A percentile compares a stretch with the other conserved stretches of the same genome.
phyloP scores from a whole-genome alignment of 2,329 filamentous ascomycete species.

The Trichoderma pleuroti region DNA sequence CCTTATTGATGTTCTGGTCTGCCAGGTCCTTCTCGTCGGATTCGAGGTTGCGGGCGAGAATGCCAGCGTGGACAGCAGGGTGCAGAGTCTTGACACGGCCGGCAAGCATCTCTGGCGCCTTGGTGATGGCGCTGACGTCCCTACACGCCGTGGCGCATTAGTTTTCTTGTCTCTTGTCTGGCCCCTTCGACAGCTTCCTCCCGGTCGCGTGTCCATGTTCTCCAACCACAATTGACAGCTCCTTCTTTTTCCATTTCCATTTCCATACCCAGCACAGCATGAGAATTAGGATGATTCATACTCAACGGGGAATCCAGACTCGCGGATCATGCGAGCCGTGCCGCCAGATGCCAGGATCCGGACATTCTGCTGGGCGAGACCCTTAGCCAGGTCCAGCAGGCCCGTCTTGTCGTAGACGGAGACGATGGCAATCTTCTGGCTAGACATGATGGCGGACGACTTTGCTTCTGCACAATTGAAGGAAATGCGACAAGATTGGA shows the following conservation, averaged over 20 bases:
- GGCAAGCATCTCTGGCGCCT: conserved; percentile 93
- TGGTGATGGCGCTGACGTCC: conserved; percentile 95
- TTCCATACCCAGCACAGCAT: not conserved
- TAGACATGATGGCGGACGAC: conserved; percentile 33
- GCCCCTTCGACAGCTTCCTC: not conserved
- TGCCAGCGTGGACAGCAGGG: conserved; percentile 85
- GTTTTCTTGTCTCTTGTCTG: conserved; percentile 9
- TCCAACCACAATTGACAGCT: not conserved
- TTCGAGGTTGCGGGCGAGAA: conserved; percentile 88
- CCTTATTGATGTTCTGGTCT: conserved; percentile 91
- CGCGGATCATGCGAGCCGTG: conserved; percentile 92
- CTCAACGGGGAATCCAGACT: conserved; percentile 94
- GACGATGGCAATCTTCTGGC: conserved; percentile 75
- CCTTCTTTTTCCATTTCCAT: not conserved
- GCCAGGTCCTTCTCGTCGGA: conserved; percentile 96
- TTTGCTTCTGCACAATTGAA: not conserved
- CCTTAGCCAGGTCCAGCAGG: conserved; percentile 86
- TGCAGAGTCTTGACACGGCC: conserved; percentile 88
- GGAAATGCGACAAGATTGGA: not conserved
- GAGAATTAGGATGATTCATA: conserved; percentile 43
- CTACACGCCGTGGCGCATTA: conserved; percentile 41
- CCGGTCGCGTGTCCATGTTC: not conserved
- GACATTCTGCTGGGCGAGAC: conserved; percentile 82
- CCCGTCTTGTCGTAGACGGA: conserved; percentile 99
- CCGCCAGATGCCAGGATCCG: conserved; percentile 92